Evolutionary conservation across 2,329 filamentous ascomycete genomes (phyloP), one percentile per base, ranked within the genome.

Genomic region (Paracorniculantispora psalliotae): DNA sequence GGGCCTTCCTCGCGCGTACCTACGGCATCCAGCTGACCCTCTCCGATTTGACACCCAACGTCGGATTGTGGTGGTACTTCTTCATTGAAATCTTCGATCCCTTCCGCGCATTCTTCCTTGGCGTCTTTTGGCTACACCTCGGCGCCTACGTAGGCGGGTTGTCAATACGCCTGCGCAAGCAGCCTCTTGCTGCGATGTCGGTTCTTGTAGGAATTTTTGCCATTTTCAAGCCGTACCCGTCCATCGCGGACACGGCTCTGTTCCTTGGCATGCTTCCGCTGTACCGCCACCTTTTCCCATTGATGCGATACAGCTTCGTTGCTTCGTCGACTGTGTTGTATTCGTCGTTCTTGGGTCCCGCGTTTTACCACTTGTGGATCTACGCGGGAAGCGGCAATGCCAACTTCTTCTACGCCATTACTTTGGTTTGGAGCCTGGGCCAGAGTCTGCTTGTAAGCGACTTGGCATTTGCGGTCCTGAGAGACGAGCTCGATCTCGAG

Each of bases 21-120:
- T 99, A 99, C 73, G 92, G 93, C 65, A 91, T 96, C 49, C 92
- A 96, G 67, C 81, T 99, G 39, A 86, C 94, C 1, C 83, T 99
- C 2, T 91, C 92, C 9, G 94, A 99, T 70, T 81, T 99, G 43
- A 96, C 93, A 0, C 94, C 94, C 13, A 99, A 97, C 65, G 89
- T 96, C 30, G 94, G 94, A 1, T 80, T 99, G 1, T 99, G 94
- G 94, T 99, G 94, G 94, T 99, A 99, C 75, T 99, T 99, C 76
- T 97, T 99, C 71, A 96, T 96, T 65, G 93, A 99, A 71, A 99
- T 99, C 86, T 99, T 99, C 72, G 94, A 99, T 75, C 93, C 92
- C 1, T 99, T 99, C 81, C 85, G 94, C 41, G 88, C 89, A 66
- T 99, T 99, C 80, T 99, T 97, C 80, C 83, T 99, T 3, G 94